Percentiles rank a stretch among this genome's conserved stretches.
phyloP scores from a whole-genome alignment of 202 grass and related monocot genomes.

The Cymbopogon flexuosus region DNA sequence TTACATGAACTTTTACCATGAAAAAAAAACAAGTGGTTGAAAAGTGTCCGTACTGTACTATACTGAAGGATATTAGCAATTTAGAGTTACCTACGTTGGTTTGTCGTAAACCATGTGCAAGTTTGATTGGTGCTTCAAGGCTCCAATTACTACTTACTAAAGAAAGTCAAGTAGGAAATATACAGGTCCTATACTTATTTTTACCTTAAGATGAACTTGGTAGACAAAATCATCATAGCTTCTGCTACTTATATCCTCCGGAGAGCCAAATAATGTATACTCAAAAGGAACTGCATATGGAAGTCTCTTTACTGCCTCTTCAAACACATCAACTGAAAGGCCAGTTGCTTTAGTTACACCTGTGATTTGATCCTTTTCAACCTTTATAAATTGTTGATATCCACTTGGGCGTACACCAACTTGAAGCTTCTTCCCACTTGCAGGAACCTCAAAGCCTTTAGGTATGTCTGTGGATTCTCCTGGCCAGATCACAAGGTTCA shows the following conservation, averaged over 20 bases:
- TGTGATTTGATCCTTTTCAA: constrained; percentile 25
- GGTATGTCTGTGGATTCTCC: constrained; percentile 41
- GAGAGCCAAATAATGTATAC: constrained; percentile 31
- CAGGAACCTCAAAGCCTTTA: constrained; percentile 50
- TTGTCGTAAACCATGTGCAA: background rate
- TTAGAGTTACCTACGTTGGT: background rate
- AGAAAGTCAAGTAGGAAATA: background rate
- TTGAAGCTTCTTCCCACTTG: constrained; percentile 36
- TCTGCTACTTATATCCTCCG: background rate
- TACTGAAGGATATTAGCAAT: background rate
- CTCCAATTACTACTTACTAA: background rate
- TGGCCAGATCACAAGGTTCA: constrained; percentile 49
- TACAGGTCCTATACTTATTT: background rate
- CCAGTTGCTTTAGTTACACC: constrained; percentile 20
- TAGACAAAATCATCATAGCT: constrained; percentile 45
- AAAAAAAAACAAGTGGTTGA: background rate
- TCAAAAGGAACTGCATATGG: constrained; percentile 45
- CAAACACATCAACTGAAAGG: constrained; percentile 49
- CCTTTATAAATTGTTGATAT: constrained; percentile 29
- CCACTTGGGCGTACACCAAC: constrained; percentile 32
- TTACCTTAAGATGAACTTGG: constrained; percentile 50
- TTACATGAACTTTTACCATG: background rate
- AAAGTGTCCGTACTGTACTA: background rate
- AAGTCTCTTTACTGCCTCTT: constrained; percentile 40
- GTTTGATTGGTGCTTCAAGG: background rate